Evolutionary conservation across 108 stramenopile genomes (phyloP).

Genomic region (Pseudonitzschia pungens): DNA sequence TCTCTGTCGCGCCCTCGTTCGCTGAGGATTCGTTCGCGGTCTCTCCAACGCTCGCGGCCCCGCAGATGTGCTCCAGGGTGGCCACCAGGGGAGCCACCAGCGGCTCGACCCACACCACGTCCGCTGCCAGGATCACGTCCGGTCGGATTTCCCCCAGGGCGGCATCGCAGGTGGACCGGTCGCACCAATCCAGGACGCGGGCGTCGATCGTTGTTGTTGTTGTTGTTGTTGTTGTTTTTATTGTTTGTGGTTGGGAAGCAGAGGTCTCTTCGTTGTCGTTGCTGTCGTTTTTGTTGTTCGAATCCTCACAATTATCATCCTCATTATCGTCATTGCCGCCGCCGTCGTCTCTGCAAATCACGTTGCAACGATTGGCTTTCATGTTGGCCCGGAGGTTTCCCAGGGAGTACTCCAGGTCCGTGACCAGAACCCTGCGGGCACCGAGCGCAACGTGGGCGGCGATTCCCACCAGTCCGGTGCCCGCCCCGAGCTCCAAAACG

Average conservation of each 20-base stretch:
- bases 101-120: constrained; percentile 68
- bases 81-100: constrained; percentile 58
- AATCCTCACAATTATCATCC: no score
- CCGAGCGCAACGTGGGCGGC: constrained; percentile 43
- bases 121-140: constrained; percentile 63
- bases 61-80: constrained; percentile 40
- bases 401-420: constrained; percentile 68
- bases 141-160: constrained; percentile 13
- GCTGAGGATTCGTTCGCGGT: no score
- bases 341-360: not conserved
- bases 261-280: constrained; percentile 7
- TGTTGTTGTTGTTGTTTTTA: not conserved
- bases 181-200: constrained; percentile 56
- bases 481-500: constrained; percentile 69
- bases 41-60: no score
- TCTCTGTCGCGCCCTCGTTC: no score
- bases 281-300: no score
- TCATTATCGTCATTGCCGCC: constrained; percentile 6
- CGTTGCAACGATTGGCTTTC: not conserved
- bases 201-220: constrained; percentile 27
- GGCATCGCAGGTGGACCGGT: not conserved
- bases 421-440: constrained; percentile 52
- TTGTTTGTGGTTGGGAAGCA: constrained; percentile 1
- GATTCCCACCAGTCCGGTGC: constrained; percentile 69
- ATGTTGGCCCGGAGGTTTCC: constrained; percentile 53